Evolutionary conservation across 352 stramenopile genomes (phyloP).

Genomic region (Halophytophthora polymorphica): DNA sequence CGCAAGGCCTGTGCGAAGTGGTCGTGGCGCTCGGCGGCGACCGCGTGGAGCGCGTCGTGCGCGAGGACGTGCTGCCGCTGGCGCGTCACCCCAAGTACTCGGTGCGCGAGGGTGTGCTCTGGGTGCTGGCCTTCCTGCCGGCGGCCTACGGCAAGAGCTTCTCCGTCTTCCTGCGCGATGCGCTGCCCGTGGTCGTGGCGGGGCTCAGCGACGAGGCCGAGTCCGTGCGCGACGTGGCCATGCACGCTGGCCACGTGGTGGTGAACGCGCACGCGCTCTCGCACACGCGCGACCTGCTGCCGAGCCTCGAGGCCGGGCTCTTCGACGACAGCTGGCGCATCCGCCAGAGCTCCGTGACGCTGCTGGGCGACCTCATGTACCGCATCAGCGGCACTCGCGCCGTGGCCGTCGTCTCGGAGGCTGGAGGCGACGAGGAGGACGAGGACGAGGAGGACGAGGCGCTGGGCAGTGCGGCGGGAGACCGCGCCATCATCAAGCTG

Average conservation of each 20-base stretch:
- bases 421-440: conserved; percentile 79
- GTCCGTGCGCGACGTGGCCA: conserved; percentile 95
- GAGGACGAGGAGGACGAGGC: conserved; percentile 85
- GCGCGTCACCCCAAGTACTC: conserved; percentile 91
- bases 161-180: conserved; percentile 90
- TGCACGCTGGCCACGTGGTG: conserved; percentile 97
- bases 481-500: conserved; percentile 86
- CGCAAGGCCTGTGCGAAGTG: conserved; percentile 98
- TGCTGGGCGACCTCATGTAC: conserved; percentile 96
- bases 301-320: conserved; percentile 94
- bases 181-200: conserved; percentile 95
- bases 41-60: conserved; percentile 65
- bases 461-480: conserved; percentile 76
- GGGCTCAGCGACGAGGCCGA: conserved; percentile 99
- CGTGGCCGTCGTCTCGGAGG: conserved; percentile 45
- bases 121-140: conserved; percentile 98
- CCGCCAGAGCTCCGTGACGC: conserved; percentile 94
- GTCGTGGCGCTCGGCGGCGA: conserved; percentile 83
- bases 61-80: conserved; percentile 96
- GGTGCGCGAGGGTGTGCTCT: conserved; percentile 98
- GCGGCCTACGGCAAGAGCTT: conserved; percentile 93
- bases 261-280: conserved; percentile 96
- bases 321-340: conserved; percentile 99
- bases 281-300: conserved; percentile 97
- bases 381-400: conserved; percentile 96